Evolutionary conservation across 2,329 filamentous ascomycete species (phyloP), one percentile per base, ranked within the genome.

Genomic region (Cephalotrichum gorgonifer): DNA sequence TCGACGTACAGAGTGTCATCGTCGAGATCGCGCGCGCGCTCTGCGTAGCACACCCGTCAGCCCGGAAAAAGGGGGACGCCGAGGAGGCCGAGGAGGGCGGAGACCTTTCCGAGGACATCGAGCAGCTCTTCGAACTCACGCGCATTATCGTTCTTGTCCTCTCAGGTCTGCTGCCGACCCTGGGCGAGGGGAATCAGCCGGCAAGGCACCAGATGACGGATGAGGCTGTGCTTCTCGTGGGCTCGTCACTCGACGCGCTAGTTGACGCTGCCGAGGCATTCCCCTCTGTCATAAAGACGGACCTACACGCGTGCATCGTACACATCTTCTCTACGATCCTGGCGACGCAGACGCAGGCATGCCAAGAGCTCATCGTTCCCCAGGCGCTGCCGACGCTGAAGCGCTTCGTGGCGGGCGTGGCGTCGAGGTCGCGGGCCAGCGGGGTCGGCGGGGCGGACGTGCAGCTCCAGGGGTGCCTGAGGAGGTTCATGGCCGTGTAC

Each of bases 241-340:
- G 83, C 23, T 81, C 86, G 2, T 84, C 88, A 1, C 74, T 98
- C 2, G 86, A 90, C 52, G 88, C 93, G 1, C 78, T 98, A 2
- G 93, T 97, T 3, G 88, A 97, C 60, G 90, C 93, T 1, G 90
- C 93, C 6, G 88, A 94, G 53, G 89, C 97, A 15, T 98, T 98
- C 67, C 94, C 94, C 0, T 82, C 87, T 2, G 90, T 98, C 58
- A 98, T 98, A 71, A 93, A 93, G 62, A 91, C 89, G 9, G 93
- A 98, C 63, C 75, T 98, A 6, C 89, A 97, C 61, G 91, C 93
- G 35, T 97, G 91, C 60, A 95, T 97, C 56, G 79, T 98, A 45
- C 90, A 98, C 69, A 95, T 97, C 49, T 96, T 97, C 61, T 86
- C 88, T 48, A 95, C 89, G 0, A 93, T 95, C 50, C 77, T 98